Base-by-base conservation (phyloP, 768 basidiomycete species). In the Leccinellum albellum region DNA sequence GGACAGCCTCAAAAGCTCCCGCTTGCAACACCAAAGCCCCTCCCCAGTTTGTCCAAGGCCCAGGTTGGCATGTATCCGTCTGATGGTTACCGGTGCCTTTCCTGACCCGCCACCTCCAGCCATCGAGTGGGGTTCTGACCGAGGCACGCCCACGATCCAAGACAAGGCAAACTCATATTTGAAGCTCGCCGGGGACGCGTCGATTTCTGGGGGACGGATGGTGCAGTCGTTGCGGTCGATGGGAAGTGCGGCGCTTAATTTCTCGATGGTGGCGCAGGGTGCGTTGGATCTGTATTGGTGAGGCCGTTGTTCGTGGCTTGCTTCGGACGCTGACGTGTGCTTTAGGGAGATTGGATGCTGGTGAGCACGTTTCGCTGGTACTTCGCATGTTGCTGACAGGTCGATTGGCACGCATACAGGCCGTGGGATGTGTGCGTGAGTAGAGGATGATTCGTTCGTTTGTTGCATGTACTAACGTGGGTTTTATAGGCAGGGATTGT, bases 51-150 rank as follows among this genome's bases (percentile, higher is more conserved):
- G 6, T 84, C 84, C 31, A 85, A 85, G 62, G 89, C 88, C 24
- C 78, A 90, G 46, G 79, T 94, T 37, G 87, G 87, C 85, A 60
- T 15, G 29, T 42, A 42, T 20, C 10, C n/a, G n/a, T 40, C n/a
- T 2, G 4, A 40, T 20, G n/a, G 3, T 42, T 42, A 10, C n/a
- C 10, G n/a, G 5, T 6, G n/a, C 20, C 5, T 12, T 17, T 49
- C 28, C 55, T 62, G 37, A 71, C 49, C 28, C 17, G 46, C 51
- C 6, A 3, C 13, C 26, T 24, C 75, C 75, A 81, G 92, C 85
- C 12, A 77, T 93, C 35, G 94, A 97, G 72, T 98, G 91, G 90
- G 94, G 93, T 37, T 86, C 89, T 3, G 91, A 94, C 68, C 81
- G 93, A 26, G 76, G 78, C 6, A 66, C 73, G 12, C 75, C 73